Conservation (phyloP, 306 rosid genomes). For the Clitoria ternatea region DNA sequence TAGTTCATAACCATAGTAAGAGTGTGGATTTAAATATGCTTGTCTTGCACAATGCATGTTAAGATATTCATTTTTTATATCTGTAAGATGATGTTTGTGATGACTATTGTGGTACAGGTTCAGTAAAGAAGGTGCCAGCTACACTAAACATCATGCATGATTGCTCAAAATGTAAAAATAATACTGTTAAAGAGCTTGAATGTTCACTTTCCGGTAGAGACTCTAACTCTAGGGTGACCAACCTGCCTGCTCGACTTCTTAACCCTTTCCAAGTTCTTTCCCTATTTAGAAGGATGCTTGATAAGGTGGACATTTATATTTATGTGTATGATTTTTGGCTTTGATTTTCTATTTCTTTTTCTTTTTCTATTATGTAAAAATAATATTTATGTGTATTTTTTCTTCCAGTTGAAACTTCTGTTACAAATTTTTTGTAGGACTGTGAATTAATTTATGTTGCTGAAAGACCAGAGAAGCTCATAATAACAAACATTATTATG, state of each 20-base stretch:
- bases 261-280: constrained; percentile 54
- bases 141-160: constrained; percentile 52
- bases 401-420: constrained; percentile 22
- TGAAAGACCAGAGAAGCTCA: constrained; percentile 81
- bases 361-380: background rate
- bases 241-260: constrained; percentile 38
- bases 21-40: background rate
- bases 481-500: constrained; percentile 59
- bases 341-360: constrained; percentile 9
- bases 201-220: constrained; percentile 52
- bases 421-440: constrained; percentile 54
- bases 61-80: constrained; percentile 6
- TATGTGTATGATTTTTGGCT: constrained; percentile 14
- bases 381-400: constrained; percentile 18
- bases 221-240: constrained; percentile 40
- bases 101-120: constrained; percentile 46
- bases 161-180: constrained; percentile 48
- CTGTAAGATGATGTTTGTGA: constrained; percentile 10
- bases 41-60: background rate
- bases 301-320: constrained; percentile 48
- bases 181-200: constrained; percentile 43
- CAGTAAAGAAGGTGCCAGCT: constrained; percentile 55
- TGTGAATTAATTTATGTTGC: constrained; percentile 73
- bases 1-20: background rate
- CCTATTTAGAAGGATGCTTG: constrained; percentile 65